Conservation (phyloP, 2,329 filamentous ascomycete genomes). For the Xylariales sp. region DNA sequence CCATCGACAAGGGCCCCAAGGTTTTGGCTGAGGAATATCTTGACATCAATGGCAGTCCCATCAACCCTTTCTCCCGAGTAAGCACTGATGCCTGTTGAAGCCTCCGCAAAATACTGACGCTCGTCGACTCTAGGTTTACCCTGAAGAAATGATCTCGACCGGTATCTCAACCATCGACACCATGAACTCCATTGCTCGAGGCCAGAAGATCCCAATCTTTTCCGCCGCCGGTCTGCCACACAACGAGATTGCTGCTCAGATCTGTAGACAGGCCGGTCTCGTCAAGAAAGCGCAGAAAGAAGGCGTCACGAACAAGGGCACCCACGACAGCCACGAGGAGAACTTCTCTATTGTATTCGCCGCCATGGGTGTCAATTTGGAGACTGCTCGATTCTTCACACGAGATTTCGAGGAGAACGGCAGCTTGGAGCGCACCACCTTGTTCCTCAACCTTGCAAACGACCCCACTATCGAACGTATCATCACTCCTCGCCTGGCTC, state of each 20-base stretch:
- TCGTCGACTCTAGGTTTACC: constrained; percentile 67
- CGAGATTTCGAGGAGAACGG: constrained; percentile 99
- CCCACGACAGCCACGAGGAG: constrained; percentile 95
- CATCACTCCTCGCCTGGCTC: constrained; percentile 94
- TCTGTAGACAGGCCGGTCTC: constrained; percentile 92
- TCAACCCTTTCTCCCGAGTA: constrained; percentile 97
- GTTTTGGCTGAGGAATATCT: constrained; percentile 96
- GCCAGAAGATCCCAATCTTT: constrained; percentile 99
- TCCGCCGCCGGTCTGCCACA: constrained; percentile 96
- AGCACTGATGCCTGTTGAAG: constrained; percentile 23
- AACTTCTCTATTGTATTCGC: constrained; percentile 99
- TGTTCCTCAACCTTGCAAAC: constrained; percentile 99
- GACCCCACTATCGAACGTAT: constrained; percentile 99
- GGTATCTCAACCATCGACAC: constrained; percentile 99
- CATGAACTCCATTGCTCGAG: constrained; percentile 97
- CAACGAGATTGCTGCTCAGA: constrained; percentile 98
- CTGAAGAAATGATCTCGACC: constrained; percentile 99
- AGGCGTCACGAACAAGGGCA: constrained; percentile 81
- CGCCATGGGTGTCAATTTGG: constrained; percentile 99
- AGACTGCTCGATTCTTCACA: constrained; percentile 97
- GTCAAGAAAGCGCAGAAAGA: constrained; percentile 59
- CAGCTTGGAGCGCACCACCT: constrained; percentile 90
- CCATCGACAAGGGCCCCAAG: constrained; percentile 98
- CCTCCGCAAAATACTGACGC: neutral
- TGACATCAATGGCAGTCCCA: constrained; percentile 97